Percentiles rank a stretch among this genome's conserved stretches.
Evolutionary conservation across 192 early-diverging fungal species (phyloP).

Genomic region (Spinellus fusiger): DNA sequence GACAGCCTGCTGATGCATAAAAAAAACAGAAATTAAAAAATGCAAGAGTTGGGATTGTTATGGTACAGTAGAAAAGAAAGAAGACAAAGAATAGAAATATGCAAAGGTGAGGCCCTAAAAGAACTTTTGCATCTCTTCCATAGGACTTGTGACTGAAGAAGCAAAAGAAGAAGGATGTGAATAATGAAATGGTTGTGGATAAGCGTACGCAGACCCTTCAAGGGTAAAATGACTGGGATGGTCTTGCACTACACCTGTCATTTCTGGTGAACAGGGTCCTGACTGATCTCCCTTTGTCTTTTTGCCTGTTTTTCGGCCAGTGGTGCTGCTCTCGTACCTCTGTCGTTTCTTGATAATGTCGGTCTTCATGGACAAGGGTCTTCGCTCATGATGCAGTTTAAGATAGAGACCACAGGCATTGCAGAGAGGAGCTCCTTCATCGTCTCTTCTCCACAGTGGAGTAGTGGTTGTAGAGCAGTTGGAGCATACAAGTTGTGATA

Average conservation of each 20-base stretch:
- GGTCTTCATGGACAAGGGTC: slow-evolving; percentile 27
- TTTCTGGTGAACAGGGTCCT: neutral
- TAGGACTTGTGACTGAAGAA: neutral
- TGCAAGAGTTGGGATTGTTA: too few relatives aligned
- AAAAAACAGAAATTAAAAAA: neutral
- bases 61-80: too few relatives aligned
- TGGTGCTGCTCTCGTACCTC: slow-evolving; percentile 18
- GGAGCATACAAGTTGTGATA: slow-evolving; percentile 45
- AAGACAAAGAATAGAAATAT: neutral
- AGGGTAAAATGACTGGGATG: neutral
- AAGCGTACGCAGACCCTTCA: too few relatives aligned
- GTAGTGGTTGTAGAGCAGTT: slow-evolving; percentile 82
- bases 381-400: slow-evolving; percentile 23
- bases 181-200: neutral
- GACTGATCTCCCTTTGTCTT: neutral
- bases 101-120: neutral
- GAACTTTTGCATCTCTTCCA: slow-evolving; percentile 1
- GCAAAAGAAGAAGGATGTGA: neutral
- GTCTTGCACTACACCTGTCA: neutral
- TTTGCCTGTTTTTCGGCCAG: neutral
- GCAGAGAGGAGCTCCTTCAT: slow-evolving; percentile 47
- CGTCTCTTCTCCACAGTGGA: slow-evolving; percentile 83
- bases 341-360: slow-evolving; percentile 28
- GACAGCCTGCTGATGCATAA: neutral
- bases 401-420: slow-evolving; percentile 49